These are phyloP conservation scores for Penicillium hesseltinei DNA, from an alignment of 2,329 filamentous ascomycete genomes.

Conservation along the genomic window DNA sequence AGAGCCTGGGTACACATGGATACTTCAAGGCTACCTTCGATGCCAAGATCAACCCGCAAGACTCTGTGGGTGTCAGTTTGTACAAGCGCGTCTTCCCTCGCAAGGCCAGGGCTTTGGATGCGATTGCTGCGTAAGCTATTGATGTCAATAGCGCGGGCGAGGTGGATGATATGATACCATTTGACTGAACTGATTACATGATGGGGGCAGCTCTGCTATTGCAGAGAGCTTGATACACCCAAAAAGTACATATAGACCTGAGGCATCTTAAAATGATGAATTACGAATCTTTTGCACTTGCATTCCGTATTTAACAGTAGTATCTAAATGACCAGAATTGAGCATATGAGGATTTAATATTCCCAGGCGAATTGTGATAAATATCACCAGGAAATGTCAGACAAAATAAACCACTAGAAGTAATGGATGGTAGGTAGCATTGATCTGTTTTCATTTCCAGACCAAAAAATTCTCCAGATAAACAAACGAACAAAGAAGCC, in stretches of 20 bases:
- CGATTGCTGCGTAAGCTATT: constrained; percentile 23
- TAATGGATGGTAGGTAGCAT: not conserved
- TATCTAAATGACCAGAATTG: not conserved
- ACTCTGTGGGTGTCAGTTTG: constrained; percentile 84
- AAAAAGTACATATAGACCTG: constrained; percentile 32
- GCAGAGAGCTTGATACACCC: constrained; percentile 13
- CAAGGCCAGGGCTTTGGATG: constrained; percentile 53
- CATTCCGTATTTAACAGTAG: not conserved
- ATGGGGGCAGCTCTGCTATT: constrained; percentile 11
- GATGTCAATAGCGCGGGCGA: constrained; percentile 3
- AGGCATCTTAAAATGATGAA: constrained; percentile 29
- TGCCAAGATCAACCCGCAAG: constrained; percentile 90
- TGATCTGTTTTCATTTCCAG: constrained; percentile 7
- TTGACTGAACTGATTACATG: constrained; percentile 23
- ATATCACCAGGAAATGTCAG: not conserved
- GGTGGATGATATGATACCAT: constrained; percentile 33
- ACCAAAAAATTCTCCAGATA: constrained; percentile 3
- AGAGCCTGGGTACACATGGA: constrained; percentile 92
- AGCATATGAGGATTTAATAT: not conserved
- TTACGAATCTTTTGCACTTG: constrained; percentile 26
- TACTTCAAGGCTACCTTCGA: constrained; percentile 99
- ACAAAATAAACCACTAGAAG: not conserved
- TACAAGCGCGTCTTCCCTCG: constrained; percentile 86
- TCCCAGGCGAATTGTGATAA: not conserved
- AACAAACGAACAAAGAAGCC: constrained; percentile 7